Percentiles rank a stretch among this genome's conserved stretches.
These are phyloP conservation scores for Pascua guehoae DNA, from an alignment of 1,284 basidiomycete genomes.

Conservation along the genomic window DNA sequence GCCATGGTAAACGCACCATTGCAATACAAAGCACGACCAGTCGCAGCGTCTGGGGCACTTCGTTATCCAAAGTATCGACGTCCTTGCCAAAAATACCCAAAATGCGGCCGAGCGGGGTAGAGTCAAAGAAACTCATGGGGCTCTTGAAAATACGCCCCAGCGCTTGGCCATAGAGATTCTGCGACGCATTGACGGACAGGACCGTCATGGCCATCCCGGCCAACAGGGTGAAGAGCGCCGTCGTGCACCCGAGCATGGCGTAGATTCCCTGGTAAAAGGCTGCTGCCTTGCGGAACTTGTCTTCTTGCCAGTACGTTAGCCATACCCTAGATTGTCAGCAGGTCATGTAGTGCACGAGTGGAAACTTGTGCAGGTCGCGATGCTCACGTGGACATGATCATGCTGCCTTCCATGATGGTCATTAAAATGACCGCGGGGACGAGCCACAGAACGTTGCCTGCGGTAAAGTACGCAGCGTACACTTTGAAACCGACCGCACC, in stretches of 20 bases:
- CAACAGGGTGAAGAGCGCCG: conserved; percentile 61
- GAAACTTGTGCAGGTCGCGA: no score
- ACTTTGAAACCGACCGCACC: conserved; percentile 29
- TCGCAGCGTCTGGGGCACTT: not conserved
- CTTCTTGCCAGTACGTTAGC: conserved; percentile 61
- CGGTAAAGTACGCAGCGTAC: conserved; percentile 22
- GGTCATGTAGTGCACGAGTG: no score
- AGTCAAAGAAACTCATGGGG: conserved; percentile 68
- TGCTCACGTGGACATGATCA: conserved; percentile 8
- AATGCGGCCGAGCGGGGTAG: conserved; percentile 63
- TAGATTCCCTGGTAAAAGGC: conserved; percentile 71
- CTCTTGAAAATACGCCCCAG: conserved; percentile 61
- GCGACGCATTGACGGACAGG: conserved; percentile 59
- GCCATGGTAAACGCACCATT: no score
- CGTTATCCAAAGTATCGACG: conserved; percentile 18
- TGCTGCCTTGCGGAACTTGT: conserved; percentile 34
- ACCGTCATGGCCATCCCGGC: conserved; percentile 59
- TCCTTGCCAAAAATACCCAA: conserved; percentile 59
- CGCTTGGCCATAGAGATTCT: conserved; percentile 58
- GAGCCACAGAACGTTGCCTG: conserved; percentile 17
- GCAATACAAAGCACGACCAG: not conserved
- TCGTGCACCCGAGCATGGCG: conserved; percentile 56
- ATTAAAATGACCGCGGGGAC: conserved; percentile 8
- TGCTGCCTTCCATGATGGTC: conserved; percentile 8
- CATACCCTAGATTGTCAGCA: conserved; percentile 3